Conservation (phyloP, 139 green algal genomes). For the Closterium sp. region DNA sequence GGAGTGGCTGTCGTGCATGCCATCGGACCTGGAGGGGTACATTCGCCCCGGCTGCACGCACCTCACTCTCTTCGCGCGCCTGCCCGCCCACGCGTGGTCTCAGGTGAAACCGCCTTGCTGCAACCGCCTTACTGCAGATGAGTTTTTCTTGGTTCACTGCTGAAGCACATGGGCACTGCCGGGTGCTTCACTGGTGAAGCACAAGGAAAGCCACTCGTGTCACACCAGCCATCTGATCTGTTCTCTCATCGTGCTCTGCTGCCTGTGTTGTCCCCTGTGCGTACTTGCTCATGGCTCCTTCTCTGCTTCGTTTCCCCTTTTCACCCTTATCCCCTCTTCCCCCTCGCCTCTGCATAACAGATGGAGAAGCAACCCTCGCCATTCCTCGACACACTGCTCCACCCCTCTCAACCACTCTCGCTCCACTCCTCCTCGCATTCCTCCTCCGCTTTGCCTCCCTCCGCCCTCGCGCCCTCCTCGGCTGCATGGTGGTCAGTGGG, state of each 20-base stretch:
- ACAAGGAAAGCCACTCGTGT: too few relatives aligned
- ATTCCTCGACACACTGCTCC: neutral
- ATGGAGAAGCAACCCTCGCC: neutral
- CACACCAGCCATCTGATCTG: too few relatives aligned
- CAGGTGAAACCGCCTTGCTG: conserved; percentile 9
- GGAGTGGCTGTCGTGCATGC: conserved; percentile 29
- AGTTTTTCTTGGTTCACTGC: neutral
- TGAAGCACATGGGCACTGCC: neutral
- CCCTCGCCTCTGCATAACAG: neutral
- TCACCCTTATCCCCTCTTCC: neutral
- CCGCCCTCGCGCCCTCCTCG: neutral
- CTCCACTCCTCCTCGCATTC: neutral
- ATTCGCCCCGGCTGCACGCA: conserved; percentile 33
- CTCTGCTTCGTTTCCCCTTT: neutral
- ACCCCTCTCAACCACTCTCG: neutral
- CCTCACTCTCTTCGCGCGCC: conserved; percentile 9
- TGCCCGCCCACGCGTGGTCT: conserved; percentile 12
- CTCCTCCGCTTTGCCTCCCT: neutral
- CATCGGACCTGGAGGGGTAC: conserved; percentile 32
- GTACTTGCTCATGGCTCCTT: neutral
- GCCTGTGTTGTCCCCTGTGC: too few relatives aligned
- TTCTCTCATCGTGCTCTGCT: too few relatives aligned
- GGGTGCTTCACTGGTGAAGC: too few relatives aligned
- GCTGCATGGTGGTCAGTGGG: neutral
- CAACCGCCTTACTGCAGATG: neutral